Evolutionary conservation across 2,329 filamentous ascomycete genomes (phyloP).

Genomic region (Trichoderma semiorbis): DNA sequence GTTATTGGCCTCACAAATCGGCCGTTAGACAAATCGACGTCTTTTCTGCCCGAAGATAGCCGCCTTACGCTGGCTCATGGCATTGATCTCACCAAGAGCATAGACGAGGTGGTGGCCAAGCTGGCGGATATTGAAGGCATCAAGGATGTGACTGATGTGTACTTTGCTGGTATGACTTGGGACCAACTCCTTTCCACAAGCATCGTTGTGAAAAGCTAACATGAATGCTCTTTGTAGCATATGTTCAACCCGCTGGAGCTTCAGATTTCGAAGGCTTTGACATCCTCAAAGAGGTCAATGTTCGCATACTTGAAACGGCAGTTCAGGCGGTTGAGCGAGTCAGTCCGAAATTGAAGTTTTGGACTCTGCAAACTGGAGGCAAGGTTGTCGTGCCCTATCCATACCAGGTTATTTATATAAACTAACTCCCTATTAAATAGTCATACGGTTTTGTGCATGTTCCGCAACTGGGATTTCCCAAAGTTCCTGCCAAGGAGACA

Average conservation of each 20-base stretch:
- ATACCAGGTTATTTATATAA: background rate
- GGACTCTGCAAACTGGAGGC: conserved; percentile 13
- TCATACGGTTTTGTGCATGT: conserved; percentile 13
- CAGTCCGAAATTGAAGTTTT: background rate
- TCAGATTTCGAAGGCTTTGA: conserved; percentile 11
- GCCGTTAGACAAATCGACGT: background rate
- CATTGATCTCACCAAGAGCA: background rate
- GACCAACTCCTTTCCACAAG: too few relatives aligned
- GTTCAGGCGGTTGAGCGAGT: conserved; percentile 6
- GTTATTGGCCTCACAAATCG: conserved; percentile 7
- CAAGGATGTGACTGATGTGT: conserved; percentile 9
- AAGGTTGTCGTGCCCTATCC: background rate
- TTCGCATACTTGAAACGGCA: conserved; percentile 7
- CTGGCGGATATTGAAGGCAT: conserved; percentile 5
- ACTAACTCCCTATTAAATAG: background rate
- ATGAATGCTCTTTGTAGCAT: background rate
- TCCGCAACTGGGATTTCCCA: conserved; percentile 5
- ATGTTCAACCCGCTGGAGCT: conserved; percentile 6
- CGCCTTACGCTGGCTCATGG: background rate
- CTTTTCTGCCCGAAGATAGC: conserved; percentile 2
- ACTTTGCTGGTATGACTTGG: background rate
- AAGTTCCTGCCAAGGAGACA: conserved; percentile 9
- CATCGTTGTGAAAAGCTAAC: background rate
- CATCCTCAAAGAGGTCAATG: conserved; percentile 10
- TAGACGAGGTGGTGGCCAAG: conserved; percentile 10